Conservation (phyloP, 2,329 filamentous ascomycete genomes). For the Clonostachys chloroleuca region DNA sequence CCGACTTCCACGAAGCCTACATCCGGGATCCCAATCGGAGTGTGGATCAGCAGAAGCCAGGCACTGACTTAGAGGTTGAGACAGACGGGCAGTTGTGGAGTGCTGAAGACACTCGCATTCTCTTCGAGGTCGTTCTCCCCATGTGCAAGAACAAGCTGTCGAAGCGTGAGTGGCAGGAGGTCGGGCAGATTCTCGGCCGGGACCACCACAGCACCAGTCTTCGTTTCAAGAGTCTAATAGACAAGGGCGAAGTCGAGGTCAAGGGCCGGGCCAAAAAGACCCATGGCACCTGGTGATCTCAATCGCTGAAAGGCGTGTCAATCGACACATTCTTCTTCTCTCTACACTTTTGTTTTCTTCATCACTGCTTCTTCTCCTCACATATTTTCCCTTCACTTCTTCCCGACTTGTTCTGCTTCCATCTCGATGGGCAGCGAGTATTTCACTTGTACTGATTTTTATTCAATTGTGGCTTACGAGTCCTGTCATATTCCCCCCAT, state of each 20-base stretch:
- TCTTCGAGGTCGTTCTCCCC: constrained; percentile 59
- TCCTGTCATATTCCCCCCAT: too few species aligned
- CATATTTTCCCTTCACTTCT: too few species aligned
- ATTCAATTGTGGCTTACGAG: too few species aligned
- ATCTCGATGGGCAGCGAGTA: too few species aligned
- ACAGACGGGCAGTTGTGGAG: constrained; percentile 52
- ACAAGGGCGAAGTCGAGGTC: constrained; percentile 54
- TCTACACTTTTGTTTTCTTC: too few species aligned
- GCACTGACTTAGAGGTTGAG: constrained; percentile 27
- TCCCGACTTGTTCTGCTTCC: too few species aligned
- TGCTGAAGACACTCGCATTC: constrained; percentile 57
- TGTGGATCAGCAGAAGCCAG: constrained; percentile 13
- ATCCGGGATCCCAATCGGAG: constrained; percentile 9
- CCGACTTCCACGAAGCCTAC: constrained; percentile 46
- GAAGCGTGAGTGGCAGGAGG: constrained; percentile 64
- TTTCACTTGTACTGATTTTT: too few species aligned
- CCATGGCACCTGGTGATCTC: too few species aligned
- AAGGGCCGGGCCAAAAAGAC: constrained; percentile 25
- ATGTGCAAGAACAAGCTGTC: constrained; percentile 58
- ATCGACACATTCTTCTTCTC: too few species aligned
- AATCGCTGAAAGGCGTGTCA: too few species aligned
- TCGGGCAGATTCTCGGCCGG: constrained; percentile 57
- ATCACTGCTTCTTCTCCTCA: too few species aligned
- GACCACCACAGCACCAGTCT: constrained; percentile 52
- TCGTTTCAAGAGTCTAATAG: constrained; percentile 60